phyloP scores from a whole-genome alignment of 331 rosid genomes.

The Acacia concinna region DNA sequence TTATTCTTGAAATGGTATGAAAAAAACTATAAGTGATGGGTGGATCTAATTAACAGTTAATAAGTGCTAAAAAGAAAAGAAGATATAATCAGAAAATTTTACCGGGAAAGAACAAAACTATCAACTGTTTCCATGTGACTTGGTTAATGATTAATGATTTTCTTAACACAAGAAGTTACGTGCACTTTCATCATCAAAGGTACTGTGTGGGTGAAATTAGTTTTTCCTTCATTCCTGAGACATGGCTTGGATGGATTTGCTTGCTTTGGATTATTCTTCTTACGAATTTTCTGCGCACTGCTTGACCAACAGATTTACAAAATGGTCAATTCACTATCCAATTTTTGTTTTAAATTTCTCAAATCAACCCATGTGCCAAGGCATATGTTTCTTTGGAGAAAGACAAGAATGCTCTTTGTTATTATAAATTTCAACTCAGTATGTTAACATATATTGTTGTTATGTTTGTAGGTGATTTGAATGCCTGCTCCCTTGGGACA shows the following conservation, averaged over 20 bases:
- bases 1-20: neutral
- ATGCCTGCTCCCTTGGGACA: conserved; percentile 34
- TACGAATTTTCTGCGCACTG: neutral
- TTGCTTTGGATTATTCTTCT: neutral
- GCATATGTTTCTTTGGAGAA: neutral
- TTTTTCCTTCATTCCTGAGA: neutral
- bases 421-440: neutral
- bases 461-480: conserved; percentile 40
- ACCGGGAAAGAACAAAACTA: neutral
- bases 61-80: neutral
- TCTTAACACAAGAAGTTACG: neutral
- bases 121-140: neutral
- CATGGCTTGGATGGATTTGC: neutral
- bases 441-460: conserved; percentile 7
- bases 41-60: neutral
- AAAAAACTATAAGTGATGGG: neutral
- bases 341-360: neutral
- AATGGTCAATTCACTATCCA: neutral
- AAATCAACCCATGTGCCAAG: neutral
- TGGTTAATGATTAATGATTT: neutral
- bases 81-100: neutral
- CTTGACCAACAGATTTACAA: neutral
- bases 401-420: neutral
- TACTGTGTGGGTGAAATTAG: neutral
- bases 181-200: neutral